A percentile compares a stretch with the other conserved stretches of the same genome.
These are phyloP conservation scores for Eutypa lata DNA, from an alignment of 2,329 filamentous ascomycete genomes.

Conservation along the genomic window DNA sequence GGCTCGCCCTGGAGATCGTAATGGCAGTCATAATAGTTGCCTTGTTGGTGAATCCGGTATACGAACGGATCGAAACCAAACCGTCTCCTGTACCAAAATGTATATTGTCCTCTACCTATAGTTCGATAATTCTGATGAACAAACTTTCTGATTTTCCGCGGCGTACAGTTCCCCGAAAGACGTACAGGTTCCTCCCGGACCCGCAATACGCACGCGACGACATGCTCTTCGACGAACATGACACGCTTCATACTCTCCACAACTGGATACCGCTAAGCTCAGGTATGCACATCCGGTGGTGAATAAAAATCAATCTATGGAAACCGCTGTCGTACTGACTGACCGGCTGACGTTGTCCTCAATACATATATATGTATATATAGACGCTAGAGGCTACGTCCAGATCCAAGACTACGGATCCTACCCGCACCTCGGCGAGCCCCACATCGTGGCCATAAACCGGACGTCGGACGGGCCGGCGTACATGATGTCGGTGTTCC, in stretches of 20 bases:
- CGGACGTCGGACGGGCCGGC: conserved; percentile 30
- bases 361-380: neutral
- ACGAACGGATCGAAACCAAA: conserved; percentile 10
- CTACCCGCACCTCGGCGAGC: conserved; percentile 27
- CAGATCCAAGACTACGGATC: conserved; percentile 24
- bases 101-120: conserved; percentile 8
- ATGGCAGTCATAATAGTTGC: conserved; percentile 27
- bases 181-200: conserved; percentile 30
- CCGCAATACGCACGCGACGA: conserved; percentile 28
- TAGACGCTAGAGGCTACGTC: conserved; percentile 31
- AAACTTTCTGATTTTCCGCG: conserved; percentile 6
- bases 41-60: conserved; percentile 19
- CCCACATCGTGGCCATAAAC: conserved; percentile 28
- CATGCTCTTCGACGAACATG: conserved; percentile 31
- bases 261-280: conserved; percentile 34
- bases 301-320: no score
- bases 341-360: no score
- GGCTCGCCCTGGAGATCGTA: conserved; percentile 25
- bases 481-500: conserved; percentile 37
- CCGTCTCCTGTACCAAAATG: conserved; percentile 29
- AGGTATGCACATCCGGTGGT: conserved; percentile 17
- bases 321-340: no score
- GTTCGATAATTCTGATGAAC: neutral
- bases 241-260: conserved; percentile 31
- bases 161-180: conserved; percentile 30